Evolutionary conservation across 2,329 filamentous ascomycete genomes (phyloP).

Genomic region (Dothideomycetes sp.): DNA sequence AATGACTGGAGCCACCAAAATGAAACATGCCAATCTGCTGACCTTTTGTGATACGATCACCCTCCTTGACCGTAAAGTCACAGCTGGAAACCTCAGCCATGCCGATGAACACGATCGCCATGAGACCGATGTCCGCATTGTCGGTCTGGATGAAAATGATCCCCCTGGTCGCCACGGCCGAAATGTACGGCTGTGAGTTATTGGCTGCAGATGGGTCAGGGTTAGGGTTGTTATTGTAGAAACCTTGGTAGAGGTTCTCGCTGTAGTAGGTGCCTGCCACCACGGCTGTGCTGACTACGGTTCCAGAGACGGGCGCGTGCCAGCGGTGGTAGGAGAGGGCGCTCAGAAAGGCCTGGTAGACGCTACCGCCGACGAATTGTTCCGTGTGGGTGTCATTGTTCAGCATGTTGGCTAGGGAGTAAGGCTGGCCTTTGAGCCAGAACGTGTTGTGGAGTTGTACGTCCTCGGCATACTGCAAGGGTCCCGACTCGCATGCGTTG

Average conservation of each 20-base stretch:
- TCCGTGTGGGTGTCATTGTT: slow-evolving; percentile 37
- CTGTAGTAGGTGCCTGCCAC: slow-evolving; percentile 55
- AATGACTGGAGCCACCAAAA: slow-evolving; percentile 3
- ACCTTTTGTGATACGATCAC: neutral
- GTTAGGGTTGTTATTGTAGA: slow-evolving; percentile 8
- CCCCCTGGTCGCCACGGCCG: neutral
- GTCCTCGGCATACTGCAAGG: slow-evolving; percentile 37
- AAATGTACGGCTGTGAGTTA: neutral
- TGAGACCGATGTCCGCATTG: neutral
- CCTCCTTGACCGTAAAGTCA: neutral
- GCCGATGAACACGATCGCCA: neutral
- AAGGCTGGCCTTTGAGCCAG: slow-evolving; percentile 55
- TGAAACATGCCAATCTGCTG: slow-evolving; percentile 1
- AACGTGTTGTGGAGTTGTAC: slow-evolving; percentile 46
- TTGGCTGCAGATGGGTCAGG: neutral
- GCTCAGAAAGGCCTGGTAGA: slow-evolving; percentile 57
- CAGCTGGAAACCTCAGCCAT: neutral
- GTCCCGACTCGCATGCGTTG: slow-evolving; percentile 52
- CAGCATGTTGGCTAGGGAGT: slow-evolving; percentile 35
- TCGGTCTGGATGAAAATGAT: slow-evolving; percentile 1
- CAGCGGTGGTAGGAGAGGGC: slow-evolving; percentile 57
- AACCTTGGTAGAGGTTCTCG: slow-evolving; percentile 38
- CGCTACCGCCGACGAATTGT: slow-evolving; percentile 47
- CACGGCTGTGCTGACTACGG: slow-evolving; percentile 38
- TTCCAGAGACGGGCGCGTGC: slow-evolving; percentile 53